phyloP scores from a whole-genome alignment of 345 rosid genomes.

The Lepidium didymum region DNA sequence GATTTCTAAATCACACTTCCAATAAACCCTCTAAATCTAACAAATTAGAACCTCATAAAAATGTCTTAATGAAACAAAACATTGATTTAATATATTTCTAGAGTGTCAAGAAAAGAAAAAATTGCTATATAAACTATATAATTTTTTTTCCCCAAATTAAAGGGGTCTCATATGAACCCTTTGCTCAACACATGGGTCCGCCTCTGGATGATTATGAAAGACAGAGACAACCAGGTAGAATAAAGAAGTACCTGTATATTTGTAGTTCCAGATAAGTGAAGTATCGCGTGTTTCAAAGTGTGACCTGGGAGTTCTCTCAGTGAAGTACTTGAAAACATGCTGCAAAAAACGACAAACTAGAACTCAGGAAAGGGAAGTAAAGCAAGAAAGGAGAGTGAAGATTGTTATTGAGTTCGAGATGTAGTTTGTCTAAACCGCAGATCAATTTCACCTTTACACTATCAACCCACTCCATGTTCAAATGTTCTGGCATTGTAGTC shows the following conservation, averaged over 20 bases:
- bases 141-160: too few relatives aligned
- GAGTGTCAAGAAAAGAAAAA: too few relatives aligned
- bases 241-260: slow-evolving; percentile 78
- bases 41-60: too few relatives aligned
- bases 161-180: too few relatives aligned
- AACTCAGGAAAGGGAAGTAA: slow-evolving; percentile 6
- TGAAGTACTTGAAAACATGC: slow-evolving; percentile 98
- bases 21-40: too few relatives aligned
- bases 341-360: slow-evolving; percentile 32
- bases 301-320: slow-evolving; percentile 92
- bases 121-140: too few relatives aligned
- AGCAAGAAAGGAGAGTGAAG: slow-evolving; percentile 9
- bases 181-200: too few relatives aligned
- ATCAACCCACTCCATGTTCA: slow-evolving; percentile 99
- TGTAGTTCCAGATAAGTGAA: slow-evolving; percentile 97
- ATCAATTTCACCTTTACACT: slow-evolving; percentile 69
- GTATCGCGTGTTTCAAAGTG: slow-evolving; percentile 83
- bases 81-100: too few relatives aligned
- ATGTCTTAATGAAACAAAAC: too few relatives aligned
- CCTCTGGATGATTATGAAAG: background rate
- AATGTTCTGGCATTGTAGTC: slow-evolving; percentile 99
- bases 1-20: too few relatives aligned
- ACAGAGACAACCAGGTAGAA: background rate
- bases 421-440: background rate
- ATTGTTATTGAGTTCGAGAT: background rate